Evolutionary conservation across 441 rosid genomes (phyloP).

Genomic region (Pelargonium citronellum): DNA sequence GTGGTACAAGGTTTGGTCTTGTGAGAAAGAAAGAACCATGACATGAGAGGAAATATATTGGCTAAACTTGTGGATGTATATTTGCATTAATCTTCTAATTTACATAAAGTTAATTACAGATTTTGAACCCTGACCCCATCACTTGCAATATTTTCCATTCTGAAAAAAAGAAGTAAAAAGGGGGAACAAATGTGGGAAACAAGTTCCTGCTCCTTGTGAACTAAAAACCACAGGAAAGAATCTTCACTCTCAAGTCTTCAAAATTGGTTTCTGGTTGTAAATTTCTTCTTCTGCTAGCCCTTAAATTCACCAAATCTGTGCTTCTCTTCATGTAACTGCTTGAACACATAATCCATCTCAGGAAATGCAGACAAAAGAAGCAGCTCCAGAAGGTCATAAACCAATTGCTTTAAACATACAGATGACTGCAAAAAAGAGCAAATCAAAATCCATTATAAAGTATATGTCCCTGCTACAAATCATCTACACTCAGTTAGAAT

Average conservation of each 20-base stretch:
- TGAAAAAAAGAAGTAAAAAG: no score
- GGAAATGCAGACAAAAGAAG: conserved; percentile 75
- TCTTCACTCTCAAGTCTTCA: not conserved
- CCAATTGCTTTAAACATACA: conserved; percentile 70
- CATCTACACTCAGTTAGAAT: not conserved
- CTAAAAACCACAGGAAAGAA: not conserved
- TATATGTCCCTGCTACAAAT: not conserved
- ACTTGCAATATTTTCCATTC: no score
- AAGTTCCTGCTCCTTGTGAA: not conserved
- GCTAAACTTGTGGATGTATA: no score
- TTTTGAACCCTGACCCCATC: no score
- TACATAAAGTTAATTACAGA: no score
- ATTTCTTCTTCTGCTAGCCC: not conserved
- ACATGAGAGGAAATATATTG: no score
- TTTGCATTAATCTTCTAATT: no score
- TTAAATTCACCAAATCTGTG: conserved; percentile 63
- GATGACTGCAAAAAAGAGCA: conserved; percentile 51
- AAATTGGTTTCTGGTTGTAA: no score
- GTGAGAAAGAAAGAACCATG: no score
- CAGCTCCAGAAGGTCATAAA: conserved; percentile 75
- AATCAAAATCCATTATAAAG: not conserved
- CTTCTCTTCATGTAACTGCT: conserved; percentile 61
- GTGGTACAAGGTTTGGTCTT: no score
- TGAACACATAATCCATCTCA: conserved; percentile 56
- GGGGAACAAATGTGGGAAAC: no score